These are phyloP conservation scores for Quercus phellos DNA, from an alignment of 331 rosid genomes.

Conservation along the genomic window DNA sequence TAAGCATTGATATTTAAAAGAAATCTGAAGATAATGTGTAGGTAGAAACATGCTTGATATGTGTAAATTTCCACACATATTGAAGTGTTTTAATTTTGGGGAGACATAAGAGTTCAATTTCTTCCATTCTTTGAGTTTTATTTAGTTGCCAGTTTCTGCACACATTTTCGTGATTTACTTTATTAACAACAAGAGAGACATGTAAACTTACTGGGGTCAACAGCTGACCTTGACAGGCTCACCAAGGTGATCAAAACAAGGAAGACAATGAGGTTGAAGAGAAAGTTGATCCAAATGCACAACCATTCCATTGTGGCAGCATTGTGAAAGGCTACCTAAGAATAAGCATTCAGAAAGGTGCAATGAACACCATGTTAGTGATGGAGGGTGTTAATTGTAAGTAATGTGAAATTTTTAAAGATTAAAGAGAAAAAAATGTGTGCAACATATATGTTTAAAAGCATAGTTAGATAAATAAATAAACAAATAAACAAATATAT, in stretches of 20 bases:
- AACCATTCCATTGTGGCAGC: slow-evolving; percentile 93
- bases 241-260: slow-evolving; percentile 71
- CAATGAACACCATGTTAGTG: background rate
- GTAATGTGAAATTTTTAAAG: too few species aligned
- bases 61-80: background rate
- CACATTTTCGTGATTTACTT: background rate
- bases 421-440: too few species aligned
- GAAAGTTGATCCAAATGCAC: slow-evolving; percentile 77
- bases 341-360: slow-evolving; percentile 57
- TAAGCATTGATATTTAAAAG: background rate
- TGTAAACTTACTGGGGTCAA: slow-evolving; percentile 71
- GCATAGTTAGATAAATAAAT: too few species aligned
- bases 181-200: background rate
- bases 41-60: too few species aligned
- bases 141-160: background rate
- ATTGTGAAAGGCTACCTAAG: slow-evolving; percentile 77
- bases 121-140: background rate
- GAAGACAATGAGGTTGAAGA: slow-evolving; percentile 74
- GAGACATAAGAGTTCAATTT: background rate
- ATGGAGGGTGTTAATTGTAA: too few species aligned
- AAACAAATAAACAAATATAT: too few species aligned
- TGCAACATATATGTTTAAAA: too few species aligned
- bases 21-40: background rate
- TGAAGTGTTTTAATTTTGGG: background rate
- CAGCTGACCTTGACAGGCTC: slow-evolving; percentile 65